Evolutionary conservation across 495 filamentous ascomycete species (phyloP), one percentile per base, ranked within the genome.

Genomic region (Beverwykella pulmonaria): DNA sequence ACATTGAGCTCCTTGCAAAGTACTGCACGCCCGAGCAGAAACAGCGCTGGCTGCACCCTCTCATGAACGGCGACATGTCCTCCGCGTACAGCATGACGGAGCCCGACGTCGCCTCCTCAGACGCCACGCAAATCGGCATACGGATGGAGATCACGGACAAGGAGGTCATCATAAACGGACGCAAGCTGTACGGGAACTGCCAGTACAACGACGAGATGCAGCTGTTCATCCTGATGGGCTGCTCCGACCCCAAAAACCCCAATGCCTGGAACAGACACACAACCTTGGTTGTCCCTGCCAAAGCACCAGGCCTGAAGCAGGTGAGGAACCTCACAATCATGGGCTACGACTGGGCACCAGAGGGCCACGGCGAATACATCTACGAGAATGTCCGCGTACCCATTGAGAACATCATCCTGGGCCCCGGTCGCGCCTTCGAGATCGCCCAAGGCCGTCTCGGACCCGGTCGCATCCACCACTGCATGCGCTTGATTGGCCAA

Each of bases 221-320:
- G 44, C 64, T 80, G 59, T 80, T 75, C 71, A 80, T 80, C 65
- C 65, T 79, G 17, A 80, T 80, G 78, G 78, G 78, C 15, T 75
- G 72, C 60, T 77, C 75, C 3, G 76, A 77, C 57, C 78, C 78
- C 0, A 61, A 68, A 15, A 80, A 80, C 59, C 73, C 73, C 3
- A 71, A 79, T 49, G 67, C 68, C 17, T 80, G 75, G 75, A 70
- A 68, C 32, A 72, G 75, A 6, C 78, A 80, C 53, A 75, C 75
- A 25, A 76, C 67, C 12, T 63, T 80, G 34, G 70, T 80, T 32
- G 78, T 80, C 14, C 77, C 77, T 5, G 68, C 74, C 22, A 63
- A 70, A 50, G 75, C 73, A 2, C 67, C 70, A 3, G 78, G 78
- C 8, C 68, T 79, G 23, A 75, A 64, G 14, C 75, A 77, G 61